phyloP scores from a whole-genome alignment of 2,329 filamentous ascomycete genomes.

The Neoarthrinium moseri region DNA sequence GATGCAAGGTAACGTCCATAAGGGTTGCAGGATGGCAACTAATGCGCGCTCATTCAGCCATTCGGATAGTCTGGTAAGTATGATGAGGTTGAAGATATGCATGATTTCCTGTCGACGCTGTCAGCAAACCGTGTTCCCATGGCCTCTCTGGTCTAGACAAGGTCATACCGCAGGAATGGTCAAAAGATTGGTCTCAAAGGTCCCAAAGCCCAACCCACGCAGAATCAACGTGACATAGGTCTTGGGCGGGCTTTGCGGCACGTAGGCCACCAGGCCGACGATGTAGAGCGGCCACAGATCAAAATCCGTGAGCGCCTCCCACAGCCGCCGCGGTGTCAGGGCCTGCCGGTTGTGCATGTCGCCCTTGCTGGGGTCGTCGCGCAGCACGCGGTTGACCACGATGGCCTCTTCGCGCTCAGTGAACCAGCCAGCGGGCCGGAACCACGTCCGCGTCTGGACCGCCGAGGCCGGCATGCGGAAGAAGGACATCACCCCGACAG shows the following conservation, averaged over 20 bases:
- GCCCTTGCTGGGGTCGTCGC: constrained; percentile 58
- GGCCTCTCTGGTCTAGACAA: neutral
- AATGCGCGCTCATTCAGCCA: constrained; percentile 46
- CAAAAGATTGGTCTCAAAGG: constrained; percentile 55
- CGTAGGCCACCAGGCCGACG: constrained; percentile 46
- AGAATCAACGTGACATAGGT: constrained; percentile 54
- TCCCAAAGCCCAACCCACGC: constrained; percentile 47
- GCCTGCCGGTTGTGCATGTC: constrained; percentile 59
- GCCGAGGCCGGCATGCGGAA: constrained; percentile 51
- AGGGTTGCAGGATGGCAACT: constrained; percentile 40
- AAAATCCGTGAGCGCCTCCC: constrained; percentile 50
- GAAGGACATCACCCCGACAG: constrained; percentile 44
- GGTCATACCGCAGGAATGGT: constrained; percentile 47
- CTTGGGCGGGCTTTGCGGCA: constrained; percentile 44
- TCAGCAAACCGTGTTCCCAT: neutral
- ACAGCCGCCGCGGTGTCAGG: constrained; percentile 45
- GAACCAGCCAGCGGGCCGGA: constrained; percentile 55
- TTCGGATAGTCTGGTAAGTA: constrained; percentile 50
- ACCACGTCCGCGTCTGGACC: constrained; percentile 48
- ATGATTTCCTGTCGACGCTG: constrained; percentile 35
- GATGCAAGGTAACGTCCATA: constrained; percentile 57
- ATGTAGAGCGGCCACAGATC: constrained; percentile 58
- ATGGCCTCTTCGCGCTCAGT: constrained; percentile 56
- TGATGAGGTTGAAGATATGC: constrained; percentile 50
- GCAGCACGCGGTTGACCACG: constrained; percentile 53